Percentiles rank a stretch among this genome's conserved stretches.
Evolutionary conservation across 306 rosid genomes (phyloP).

Genomic region (Senna siamea): DNA sequence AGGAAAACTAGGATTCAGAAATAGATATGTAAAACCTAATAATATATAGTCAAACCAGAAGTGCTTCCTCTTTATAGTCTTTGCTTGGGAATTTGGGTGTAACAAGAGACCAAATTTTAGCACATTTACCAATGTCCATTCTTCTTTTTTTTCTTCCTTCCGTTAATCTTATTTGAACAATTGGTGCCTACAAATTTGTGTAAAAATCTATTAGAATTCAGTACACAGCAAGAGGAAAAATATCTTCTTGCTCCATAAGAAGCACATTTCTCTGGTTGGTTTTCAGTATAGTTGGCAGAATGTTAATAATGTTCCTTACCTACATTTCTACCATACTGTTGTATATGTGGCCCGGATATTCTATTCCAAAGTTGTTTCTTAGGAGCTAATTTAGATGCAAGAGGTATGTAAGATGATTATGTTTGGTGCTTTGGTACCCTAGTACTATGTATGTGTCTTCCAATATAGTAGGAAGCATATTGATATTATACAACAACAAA

Average conservation of each 20-base stretch:
- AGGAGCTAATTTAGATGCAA: neutral
- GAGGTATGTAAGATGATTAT: neutral
- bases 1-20: neutral
- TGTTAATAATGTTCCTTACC: neutral
- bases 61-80: too few species aligned
- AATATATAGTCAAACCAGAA: neutral
- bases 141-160: neutral
- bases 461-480: neutral
- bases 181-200: neutral
- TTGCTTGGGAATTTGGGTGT: neutral
- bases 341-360: neutral
- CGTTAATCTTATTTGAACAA: neutral
- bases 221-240: neutral
- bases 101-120: neutral
- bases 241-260: neutral
- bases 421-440: too few species aligned
- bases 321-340: neutral
- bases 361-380: neutral
- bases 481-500: neutral
- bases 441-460: too few species aligned
- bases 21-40: conserved; percentile 8
- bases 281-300: neutral
- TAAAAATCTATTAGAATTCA: neutral
- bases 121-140: neutral
- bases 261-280: neutral